Conservation (phyloP, 2,329 filamentous ascomycete species). For the Paecilomyces dactylethromorphus region DNA sequence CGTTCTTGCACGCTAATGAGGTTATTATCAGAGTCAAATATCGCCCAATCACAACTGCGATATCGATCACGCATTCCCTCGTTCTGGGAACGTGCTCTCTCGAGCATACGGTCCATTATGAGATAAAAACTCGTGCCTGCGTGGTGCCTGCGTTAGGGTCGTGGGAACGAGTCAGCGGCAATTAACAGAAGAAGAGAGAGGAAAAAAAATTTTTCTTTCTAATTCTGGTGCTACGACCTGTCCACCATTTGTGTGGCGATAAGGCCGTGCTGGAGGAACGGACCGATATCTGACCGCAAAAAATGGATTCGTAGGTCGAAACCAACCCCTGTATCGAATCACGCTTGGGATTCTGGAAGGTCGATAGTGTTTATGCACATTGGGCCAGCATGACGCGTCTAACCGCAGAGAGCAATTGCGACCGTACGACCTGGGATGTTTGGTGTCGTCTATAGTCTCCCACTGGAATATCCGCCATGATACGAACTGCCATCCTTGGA, state of each 20-base stretch:
- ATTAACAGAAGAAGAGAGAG: not conserved
- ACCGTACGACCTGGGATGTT: not conserved
- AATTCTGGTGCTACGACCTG: not conserved
- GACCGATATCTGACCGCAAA: too few relatives aligned
- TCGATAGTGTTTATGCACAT: not conserved
- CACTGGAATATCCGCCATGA: not conserved
- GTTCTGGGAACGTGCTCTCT: not conserved
- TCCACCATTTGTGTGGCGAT: not conserved
- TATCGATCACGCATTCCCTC: not conserved
- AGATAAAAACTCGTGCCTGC: constrained; percentile 9
- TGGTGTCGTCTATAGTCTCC: not conserved
- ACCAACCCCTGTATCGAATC: not conserved
- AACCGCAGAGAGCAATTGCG: not conserved
- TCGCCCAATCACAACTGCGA: not conserved
- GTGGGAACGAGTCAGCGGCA: not conserved
- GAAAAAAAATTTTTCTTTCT: not conserved
- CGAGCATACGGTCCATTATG: not conserved
- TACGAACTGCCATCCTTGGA: not conserved
- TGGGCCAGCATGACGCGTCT: not conserved
- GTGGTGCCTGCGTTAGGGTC: constrained; percentile 12
- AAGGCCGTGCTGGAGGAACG: not conserved
- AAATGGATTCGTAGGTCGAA: not conserved
- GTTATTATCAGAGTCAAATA: not conserved
- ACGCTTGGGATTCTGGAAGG: not conserved
- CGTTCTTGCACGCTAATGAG: not conserved